phyloP scores from a whole-genome alignment of 345 rosid species.

The Psidium friedrichsthalianum region DNA sequence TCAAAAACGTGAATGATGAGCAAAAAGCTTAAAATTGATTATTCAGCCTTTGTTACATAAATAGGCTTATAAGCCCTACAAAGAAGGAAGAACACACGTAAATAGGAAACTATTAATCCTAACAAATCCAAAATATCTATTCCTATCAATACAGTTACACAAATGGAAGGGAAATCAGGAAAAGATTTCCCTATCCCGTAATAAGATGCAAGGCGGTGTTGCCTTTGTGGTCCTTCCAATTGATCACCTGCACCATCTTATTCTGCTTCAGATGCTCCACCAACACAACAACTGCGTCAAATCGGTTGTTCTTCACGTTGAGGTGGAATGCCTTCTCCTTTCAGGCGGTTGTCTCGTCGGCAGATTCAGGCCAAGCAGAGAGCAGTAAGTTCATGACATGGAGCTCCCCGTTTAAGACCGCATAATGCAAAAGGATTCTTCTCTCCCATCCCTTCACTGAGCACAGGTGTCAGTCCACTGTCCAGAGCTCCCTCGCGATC shows the following conservation, averaged over 20 bases:
- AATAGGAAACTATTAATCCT: no score
- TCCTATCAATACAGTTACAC: no score
- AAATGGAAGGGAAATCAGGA: no score
- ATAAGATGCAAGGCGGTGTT: background rate
- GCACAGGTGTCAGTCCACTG: background rate
- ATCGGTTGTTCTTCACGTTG: background rate
- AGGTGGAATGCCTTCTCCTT: background rate
- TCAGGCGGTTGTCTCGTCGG: no score
- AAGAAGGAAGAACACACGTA: no score
- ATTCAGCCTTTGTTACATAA: no score
- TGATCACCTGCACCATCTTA: background rate
- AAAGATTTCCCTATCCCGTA: no score
- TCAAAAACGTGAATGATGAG: no score
- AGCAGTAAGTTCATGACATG: background rate
- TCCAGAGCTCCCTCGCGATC: background rate
- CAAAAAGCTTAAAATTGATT: no score
- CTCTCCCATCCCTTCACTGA: background rate
- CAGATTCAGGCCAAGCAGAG: background rate
- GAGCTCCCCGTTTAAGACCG: background rate
- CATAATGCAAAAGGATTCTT: background rate
- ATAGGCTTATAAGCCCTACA: no score
- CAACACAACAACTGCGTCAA: background rate
- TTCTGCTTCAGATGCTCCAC: background rate
- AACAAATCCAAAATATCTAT: no score
- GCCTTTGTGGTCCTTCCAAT: background rate